Conservation (phyloP, 2,329 filamentous ascomycete species). For the Corinectria fuckeliana region DNA sequence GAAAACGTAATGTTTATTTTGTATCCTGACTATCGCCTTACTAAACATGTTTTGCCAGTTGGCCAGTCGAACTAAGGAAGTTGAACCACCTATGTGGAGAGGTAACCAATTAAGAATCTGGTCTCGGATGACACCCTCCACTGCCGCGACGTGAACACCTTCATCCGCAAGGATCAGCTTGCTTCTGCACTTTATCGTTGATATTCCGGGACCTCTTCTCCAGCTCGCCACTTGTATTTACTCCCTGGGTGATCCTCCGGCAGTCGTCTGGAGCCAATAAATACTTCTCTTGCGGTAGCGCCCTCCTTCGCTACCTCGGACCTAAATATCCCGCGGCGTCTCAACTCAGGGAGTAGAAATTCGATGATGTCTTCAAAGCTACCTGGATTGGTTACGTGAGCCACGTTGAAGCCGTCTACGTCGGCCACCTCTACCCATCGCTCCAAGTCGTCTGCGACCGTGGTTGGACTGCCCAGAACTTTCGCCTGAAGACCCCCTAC, state of each 20-base stretch:
- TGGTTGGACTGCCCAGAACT: constrained; percentile 20
- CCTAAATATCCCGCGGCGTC: constrained; percentile 35
- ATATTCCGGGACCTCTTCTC: not conserved
- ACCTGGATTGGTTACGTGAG: constrained; percentile 50
- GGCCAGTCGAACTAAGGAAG: too few species aligned
- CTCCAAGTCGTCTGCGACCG: constrained; percentile 52
- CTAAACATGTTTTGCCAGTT: too few species aligned
- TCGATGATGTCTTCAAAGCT: constrained; percentile 40
- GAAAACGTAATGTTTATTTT: too few species aligned
- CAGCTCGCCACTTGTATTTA: constrained; percentile 57
- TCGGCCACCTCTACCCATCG: constrained; percentile 50
- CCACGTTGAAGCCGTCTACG: constrained; percentile 49
- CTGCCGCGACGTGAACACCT: too few species aligned
- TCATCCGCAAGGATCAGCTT: too few species aligned
- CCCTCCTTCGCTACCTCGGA: constrained; percentile 37
- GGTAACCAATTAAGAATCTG: too few species aligned
- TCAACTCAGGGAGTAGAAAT: constrained; percentile 36
- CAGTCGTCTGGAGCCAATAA: constrained; percentile 62
- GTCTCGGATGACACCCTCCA: too few species aligned
- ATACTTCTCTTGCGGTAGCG: constrained; percentile 61
- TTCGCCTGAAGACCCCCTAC: constrained; percentile 48
- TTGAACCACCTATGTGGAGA: too few species aligned
- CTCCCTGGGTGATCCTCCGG: constrained; percentile 65
- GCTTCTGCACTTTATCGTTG: too few species aligned
- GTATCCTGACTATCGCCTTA: too few species aligned